A percentile compares a stretch with the other conserved stretches of the same genome.
Conservation (phyloP, 176 grass and related monocot species). For the Leersia perrieri region DNA sequence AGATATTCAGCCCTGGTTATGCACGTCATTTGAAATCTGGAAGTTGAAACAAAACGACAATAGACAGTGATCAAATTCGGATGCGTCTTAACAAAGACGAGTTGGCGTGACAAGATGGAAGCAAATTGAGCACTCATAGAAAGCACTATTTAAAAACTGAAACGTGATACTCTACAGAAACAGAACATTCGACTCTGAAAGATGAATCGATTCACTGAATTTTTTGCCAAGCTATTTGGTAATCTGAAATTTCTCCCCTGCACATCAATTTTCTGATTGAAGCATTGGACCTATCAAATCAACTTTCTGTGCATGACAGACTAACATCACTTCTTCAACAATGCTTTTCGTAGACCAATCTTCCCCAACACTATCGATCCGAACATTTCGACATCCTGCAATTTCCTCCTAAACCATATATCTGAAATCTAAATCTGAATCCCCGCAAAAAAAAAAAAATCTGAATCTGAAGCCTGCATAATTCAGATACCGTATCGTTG, state of each 20-base stretch:
- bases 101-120: neutral
- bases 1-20: neutral
- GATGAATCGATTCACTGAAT: neutral
- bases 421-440: neutral
- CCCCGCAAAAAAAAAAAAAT: too few species aligned
- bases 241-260: neutral
- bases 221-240: neutral
- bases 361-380: neutral
- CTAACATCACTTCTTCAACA: neutral
- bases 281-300: neutral
- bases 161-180: slow-evolving; percentile 16
- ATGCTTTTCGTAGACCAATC: neutral
- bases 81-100: neutral
- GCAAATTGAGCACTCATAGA: neutral
- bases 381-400: neutral
- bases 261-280: neutral
- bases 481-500: neutral
- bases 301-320: neutral
- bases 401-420: neutral
- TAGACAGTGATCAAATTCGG: neutral
- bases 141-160: neutral
- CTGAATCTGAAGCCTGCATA: neutral
- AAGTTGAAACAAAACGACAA: neutral
- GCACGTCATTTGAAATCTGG: neutral
- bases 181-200: neutral